Conservation (phyloP, 192 early-diverging fungal genomes). For the Coemansia erecta region DNA sequence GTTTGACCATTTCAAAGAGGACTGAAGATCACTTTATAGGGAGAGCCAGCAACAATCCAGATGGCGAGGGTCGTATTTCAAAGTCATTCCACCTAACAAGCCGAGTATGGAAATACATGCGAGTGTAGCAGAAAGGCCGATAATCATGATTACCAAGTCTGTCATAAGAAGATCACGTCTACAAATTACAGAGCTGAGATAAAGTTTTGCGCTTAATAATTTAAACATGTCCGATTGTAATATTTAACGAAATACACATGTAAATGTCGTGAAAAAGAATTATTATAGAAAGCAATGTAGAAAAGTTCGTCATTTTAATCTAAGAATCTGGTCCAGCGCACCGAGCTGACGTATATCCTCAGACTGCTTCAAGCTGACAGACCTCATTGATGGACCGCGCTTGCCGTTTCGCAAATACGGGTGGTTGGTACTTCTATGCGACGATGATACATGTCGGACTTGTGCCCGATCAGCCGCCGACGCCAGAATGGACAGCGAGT, state of each 20-base stretch:
- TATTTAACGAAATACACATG: too few species aligned
- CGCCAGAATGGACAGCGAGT: constrained; percentile 35
- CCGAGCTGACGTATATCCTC: constrained; percentile 49
- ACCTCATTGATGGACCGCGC: constrained; percentile 35
- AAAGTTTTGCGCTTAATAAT: not conserved
- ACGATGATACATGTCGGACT: constrained; percentile 10
- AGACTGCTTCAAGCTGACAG: constrained; percentile 47
- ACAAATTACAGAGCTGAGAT: too few species aligned
- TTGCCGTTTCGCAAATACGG: constrained; percentile 23
- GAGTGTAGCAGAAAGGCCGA: not conserved
- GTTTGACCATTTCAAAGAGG: too few species aligned
- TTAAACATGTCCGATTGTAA: not conserved
- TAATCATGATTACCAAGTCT: not conserved
- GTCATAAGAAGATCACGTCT: not conserved
- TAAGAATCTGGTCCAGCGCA: constrained; percentile 41
- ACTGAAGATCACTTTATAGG: too few species aligned
- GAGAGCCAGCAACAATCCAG: too few species aligned
- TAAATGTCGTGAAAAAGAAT: too few species aligned
- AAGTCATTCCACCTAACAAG: too few species aligned
- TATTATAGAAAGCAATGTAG: too few species aligned
- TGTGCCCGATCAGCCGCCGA: constrained; percentile 35
- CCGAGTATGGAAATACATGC: too few species aligned
- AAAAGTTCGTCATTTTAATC: constrained; percentile 29
- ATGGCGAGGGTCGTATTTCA: too few species aligned
- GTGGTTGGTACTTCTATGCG: constrained; percentile 16